These are phyloP conservation scores for Penicillium coffeae DNA, from an alignment of 495 filamentous ascomycete genomes.

Conservation along the genomic window DNA sequence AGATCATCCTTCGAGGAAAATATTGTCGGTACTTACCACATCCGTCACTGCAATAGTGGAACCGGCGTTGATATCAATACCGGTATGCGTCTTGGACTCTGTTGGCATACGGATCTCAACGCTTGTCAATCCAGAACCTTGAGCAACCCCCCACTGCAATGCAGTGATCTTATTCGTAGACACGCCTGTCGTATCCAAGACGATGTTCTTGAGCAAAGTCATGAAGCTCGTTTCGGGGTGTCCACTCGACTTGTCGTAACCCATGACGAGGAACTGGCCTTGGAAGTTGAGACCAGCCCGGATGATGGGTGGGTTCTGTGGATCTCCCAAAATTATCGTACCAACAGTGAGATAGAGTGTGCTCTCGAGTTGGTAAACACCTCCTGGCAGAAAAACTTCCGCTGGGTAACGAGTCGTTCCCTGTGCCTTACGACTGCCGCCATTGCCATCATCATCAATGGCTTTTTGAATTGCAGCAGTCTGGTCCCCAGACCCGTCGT, in stretches of 20 bases:
- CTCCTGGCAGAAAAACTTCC: constrained; percentile 47
- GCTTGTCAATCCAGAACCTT: constrained; percentile 70
- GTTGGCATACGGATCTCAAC: constrained; percentile 65
- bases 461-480: constrained; percentile 37
- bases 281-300: constrained; percentile 30
- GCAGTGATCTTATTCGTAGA: constrained; percentile 29
- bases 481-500: constrained; percentile 45
- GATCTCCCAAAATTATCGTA: constrained; percentile 45
- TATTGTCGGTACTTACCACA: constrained; percentile 30
- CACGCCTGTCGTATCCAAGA: constrained; percentile 37
- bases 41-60: constrained; percentile 46
- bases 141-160: constrained; percentile 63
- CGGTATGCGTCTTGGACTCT: constrained; percentile 51
- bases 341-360: constrained; percentile 40
- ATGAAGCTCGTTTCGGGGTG: constrained; percentile 41
- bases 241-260: constrained; percentile 30
- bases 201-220: constrained; percentile 39
- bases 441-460: constrained; percentile 32
- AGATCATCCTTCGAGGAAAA: background rate
- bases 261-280: constrained; percentile 28
- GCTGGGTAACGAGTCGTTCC: constrained; percentile 49
- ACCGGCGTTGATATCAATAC: constrained; percentile 40
- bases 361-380: constrained; percentile 38
- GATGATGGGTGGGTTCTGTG: constrained; percentile 32
- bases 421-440: constrained; percentile 30